phyloP scores from a whole-genome alignment of 2,329 filamentous ascomycete species.

The Ascochyta clinopodiicola region DNA sequence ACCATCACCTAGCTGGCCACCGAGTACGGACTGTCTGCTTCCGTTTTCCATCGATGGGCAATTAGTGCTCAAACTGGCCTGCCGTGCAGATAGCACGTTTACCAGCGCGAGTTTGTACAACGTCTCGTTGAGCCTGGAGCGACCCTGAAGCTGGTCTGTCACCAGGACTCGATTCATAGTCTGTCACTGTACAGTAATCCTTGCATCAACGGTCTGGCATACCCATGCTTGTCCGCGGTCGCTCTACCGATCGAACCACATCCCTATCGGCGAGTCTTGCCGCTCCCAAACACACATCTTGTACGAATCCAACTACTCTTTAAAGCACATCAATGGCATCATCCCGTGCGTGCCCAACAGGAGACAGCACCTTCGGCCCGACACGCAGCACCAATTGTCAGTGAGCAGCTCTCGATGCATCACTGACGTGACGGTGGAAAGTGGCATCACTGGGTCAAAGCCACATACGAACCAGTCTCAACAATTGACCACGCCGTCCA shows the following conservation, averaged over 20 bases:
- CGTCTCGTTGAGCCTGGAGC: not conserved
- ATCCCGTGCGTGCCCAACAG: not conserved
- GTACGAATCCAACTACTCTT: not conserved
- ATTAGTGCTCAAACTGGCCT: not conserved
- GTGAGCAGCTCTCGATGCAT: not conserved
- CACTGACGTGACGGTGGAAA: not conserved
- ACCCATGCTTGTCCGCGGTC: not conserved
- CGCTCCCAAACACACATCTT: not conserved
- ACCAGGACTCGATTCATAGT: not conserved
- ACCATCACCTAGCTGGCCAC: constrained; percentile 6
- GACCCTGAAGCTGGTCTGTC: not conserved
- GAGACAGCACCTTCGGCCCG: not conserved
- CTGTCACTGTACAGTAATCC: constrained; percentile 3
- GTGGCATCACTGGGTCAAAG: not conserved
- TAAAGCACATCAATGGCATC: not conserved
- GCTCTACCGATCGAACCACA: not conserved
- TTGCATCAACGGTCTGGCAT: constrained; percentile 3
- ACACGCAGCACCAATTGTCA: not conserved
- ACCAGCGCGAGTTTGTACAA: not conserved
- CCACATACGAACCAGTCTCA: not conserved
- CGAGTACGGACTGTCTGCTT: not conserved
- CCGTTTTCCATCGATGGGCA: not conserved
- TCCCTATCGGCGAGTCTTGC: not conserved
- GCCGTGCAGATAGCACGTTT: not conserved
- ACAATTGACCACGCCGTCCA: not conserved